Evolutionary conservation across 179 eudicot species (phyloP), one percentile per base, ranked within the genome.

Genomic region (Corrigiola litoralis): DNA sequence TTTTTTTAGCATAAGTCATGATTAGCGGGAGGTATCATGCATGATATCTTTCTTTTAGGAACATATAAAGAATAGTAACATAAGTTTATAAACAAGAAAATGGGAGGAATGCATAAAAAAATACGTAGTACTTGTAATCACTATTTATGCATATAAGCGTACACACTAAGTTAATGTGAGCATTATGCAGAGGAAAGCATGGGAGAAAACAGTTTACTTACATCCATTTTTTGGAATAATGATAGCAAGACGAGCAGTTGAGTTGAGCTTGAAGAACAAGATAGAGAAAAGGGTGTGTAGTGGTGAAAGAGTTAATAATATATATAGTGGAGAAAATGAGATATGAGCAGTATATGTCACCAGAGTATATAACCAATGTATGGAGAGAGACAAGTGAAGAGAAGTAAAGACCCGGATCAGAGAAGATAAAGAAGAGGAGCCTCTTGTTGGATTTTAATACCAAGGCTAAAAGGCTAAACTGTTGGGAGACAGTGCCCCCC

Each of bases 181-280:
- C n/a, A n/a, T n/a, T n/a, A 25, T 2, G 7, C 2, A 2, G n/a
- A 54, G 17, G 4, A 41, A 44, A 44, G 32, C 2, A 24, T 13
- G 53, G 21, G 23, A 33, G 48, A 44, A 61, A 61, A 44, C 6
- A 41, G 4, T 5, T 24, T 3, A 9, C 59, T 42, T 53, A 54
- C 52, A 42, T 66, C 53, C 70, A 66, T 66, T 45, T 38, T 38
- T 18, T 11, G n/a, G n/a, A n/a, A n/a, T n/a, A n/a, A n/a, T n/a
- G n/a, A n/a, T n/a, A n/a, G n/a, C n/a, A n/a, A n/a, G n/a, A n/a
- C n/a, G n/a, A n/a, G n/a, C n/a, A n/a, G n/a, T n/a, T n/a, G n/a
- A n/a, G n/a, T n/a, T n/a, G n/a, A n/a, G n/a, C n/a, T n/a, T n/a
- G 29, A 12, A 14, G 25, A 47, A 29, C 33, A 40, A 45, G 24